phyloP scores from a whole-genome alignment of 2,329 filamentous ascomycete genomes.

The Emmonsiellopsis sp. region DNA sequence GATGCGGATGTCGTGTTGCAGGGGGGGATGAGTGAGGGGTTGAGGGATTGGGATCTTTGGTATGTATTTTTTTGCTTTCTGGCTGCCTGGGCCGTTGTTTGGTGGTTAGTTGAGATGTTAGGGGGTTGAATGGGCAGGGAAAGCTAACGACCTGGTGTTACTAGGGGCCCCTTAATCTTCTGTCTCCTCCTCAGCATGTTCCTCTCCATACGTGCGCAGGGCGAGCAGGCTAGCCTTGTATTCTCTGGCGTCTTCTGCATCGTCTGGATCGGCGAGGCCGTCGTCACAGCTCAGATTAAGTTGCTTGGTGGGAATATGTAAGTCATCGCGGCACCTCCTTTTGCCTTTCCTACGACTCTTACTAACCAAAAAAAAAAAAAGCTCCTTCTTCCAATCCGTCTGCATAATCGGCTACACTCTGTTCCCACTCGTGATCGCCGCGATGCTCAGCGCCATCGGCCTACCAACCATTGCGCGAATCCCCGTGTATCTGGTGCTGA shows the following conservation, averaged over 20 bases:
- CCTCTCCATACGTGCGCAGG: constrained; percentile 70
- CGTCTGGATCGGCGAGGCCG: constrained; percentile 92
- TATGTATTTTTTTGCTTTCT: constrained; percentile 24
- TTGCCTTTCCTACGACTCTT: constrained; percentile 2
- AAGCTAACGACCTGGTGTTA: background rate
- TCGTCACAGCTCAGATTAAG: constrained; percentile 97
- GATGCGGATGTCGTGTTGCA: constrained; percentile 58
- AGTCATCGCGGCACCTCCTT: constrained; percentile 31
- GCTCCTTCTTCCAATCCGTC: constrained; percentile 93
- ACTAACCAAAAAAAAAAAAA: constrained; percentile 30
- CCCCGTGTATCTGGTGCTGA: constrained; percentile 79
- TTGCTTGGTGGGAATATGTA: constrained; percentile 94
- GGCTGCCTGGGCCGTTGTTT: background rate
- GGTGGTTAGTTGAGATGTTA: constrained; percentile 4
- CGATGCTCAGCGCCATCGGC: constrained; percentile 73
- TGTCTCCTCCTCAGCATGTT: constrained; percentile 81
- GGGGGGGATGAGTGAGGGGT: constrained; percentile 72
- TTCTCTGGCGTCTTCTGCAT: constrained; percentile 96
- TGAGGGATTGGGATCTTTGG: constrained; percentile 96
- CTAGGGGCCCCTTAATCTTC: constrained; percentile 83
- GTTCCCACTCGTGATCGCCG: constrained; percentile 90
- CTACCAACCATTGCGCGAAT: constrained; percentile 75
- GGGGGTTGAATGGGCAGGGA: background rate
- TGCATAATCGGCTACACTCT: constrained; percentile 98
- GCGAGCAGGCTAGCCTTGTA: constrained; percentile 74